phyloP scores from a whole-genome alignment of 2,329 filamentous ascomycete species.

The Paecilomyces niveus region DNA sequence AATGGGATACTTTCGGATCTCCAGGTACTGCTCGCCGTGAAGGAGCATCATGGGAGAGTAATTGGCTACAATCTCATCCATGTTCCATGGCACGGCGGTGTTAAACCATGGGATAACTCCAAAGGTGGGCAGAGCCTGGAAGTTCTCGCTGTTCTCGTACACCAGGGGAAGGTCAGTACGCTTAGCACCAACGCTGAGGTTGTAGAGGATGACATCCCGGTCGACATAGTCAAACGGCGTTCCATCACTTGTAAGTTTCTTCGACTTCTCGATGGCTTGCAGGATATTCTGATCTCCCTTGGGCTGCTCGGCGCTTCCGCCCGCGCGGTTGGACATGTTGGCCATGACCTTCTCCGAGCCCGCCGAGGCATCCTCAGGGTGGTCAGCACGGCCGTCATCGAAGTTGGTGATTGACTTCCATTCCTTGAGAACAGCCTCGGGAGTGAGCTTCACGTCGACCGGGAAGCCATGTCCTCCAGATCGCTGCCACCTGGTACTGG shows the following conservation, averaged over 20 bases:
- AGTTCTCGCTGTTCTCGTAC: slow-evolving; percentile 84
- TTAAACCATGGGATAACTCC: slow-evolving; percentile 94
- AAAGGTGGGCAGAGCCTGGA: slow-evolving; percentile 91
- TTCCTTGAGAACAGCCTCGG: slow-evolving; percentile 70
- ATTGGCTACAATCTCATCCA: slow-evolving; percentile 82
- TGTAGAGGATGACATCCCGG: slow-evolving; percentile 88
- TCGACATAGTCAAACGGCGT: slow-evolving; percentile 79
- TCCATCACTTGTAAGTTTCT: slow-evolving; percentile 63
- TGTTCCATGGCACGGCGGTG: slow-evolving; percentile 69
- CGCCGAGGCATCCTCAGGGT: slow-evolving; percentile 73
- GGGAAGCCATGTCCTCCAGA: slow-evolving; percentile 87
- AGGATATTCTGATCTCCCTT: slow-evolving; percentile 58
- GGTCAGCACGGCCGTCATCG: slow-evolving; percentile 76
- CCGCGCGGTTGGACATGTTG: slow-evolving; percentile 70
- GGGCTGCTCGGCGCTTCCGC: slow-evolving; percentile 41
- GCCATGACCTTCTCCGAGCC: slow-evolving; percentile 73
- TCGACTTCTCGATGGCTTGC: slow-evolving; percentile 66
- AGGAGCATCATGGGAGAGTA: slow-evolving; percentile 98
- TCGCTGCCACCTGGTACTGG: slow-evolving; percentile 90
- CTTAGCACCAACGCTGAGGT: slow-evolving; percentile 88
- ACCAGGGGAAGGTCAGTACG: slow-evolving; percentile 79
- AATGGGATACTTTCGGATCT: slow-evolving; percentile 85
- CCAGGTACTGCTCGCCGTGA: slow-evolving; percentile 97
- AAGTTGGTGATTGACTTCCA: slow-evolving; percentile 81
- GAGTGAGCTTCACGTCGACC: slow-evolving; percentile 71